These are phyloP conservation scores for Ilyonectria mors-panacis DNA, from an alignment of 2,329 filamentous ascomycete genomes.

Conservation along the genomic window DNA sequence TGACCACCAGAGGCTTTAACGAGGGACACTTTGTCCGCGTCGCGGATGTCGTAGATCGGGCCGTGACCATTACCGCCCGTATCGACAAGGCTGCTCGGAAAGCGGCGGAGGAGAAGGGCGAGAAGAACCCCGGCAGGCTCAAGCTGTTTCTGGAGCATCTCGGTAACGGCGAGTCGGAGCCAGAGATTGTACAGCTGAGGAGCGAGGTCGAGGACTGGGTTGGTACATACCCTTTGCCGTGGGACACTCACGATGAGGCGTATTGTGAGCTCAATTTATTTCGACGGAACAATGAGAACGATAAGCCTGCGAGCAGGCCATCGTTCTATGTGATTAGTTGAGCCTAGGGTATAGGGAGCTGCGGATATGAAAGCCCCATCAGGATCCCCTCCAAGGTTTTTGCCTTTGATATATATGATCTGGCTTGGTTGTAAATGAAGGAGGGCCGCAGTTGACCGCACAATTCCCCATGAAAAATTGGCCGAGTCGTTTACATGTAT, in stretches of 20 bases:
- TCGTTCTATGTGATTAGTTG: constrained; percentile 13
- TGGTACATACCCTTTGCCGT: constrained; percentile 80
- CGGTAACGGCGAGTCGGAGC: constrained; percentile 75
- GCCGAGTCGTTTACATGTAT: neutral
- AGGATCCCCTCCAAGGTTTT: neutral
- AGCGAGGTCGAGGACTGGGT: constrained; percentile 86
- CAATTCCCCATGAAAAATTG: neutral
- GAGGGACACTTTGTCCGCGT: constrained; percentile 90
- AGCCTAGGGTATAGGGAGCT: constrained; percentile 1
- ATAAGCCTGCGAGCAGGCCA: constrained; percentile 8
- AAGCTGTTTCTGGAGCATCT: constrained; percentile 79
- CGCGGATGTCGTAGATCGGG: constrained; percentile 87
- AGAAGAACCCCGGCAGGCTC: constrained; percentile 76
- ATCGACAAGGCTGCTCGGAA: constrained; percentile 81
- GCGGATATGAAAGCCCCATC: neutral
- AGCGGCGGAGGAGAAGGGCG: constrained; percentile 75
- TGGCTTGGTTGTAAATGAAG: constrained; percentile 1
- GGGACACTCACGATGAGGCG: constrained; percentile 62
- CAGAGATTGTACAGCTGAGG: constrained; percentile 80
- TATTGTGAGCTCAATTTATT: neutral
- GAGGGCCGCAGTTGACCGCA: neutral
- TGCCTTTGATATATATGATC: neutral
- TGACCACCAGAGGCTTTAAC: constrained; percentile 96
- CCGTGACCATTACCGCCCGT: constrained; percentile 83
- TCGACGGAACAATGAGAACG: constrained; percentile 2